A percentile compares a stretch with the other conserved stretches of the same genome.
phyloP scores from a whole-genome alignment of 139 green algal genomes.

The Chlamydomonas sp. region DNA sequence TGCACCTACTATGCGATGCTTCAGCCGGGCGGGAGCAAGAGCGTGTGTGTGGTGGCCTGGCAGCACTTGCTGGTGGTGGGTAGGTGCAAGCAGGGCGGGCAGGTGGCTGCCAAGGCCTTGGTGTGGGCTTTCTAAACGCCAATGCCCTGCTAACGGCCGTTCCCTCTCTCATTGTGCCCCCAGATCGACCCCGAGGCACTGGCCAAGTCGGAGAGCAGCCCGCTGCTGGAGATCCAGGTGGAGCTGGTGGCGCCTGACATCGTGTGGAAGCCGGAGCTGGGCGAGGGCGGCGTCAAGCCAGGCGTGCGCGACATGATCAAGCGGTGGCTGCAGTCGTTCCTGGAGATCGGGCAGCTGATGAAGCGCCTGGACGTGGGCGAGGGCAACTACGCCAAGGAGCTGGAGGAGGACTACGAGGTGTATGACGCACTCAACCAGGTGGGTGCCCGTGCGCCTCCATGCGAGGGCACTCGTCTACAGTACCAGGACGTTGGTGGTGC shows the following conservation, averaged over 20 bases:
- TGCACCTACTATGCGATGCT: too few relatives aligned
- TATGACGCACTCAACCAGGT: conserved; percentile 74
- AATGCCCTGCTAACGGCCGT: neutral
- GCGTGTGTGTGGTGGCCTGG: too few relatives aligned
- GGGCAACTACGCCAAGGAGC: conserved; percentile 88
- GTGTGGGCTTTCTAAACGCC: too few relatives aligned
- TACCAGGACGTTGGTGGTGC: neutral
- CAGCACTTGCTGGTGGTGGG: too few relatives aligned
- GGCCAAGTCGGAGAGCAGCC: conserved; percentile 65
- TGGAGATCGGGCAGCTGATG: conserved; percentile 78
- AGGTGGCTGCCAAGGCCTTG: too few relatives aligned
- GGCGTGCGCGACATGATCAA: conserved; percentile 83
- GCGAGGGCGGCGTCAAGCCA: conserved; percentile 38
- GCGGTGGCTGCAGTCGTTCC: conserved; percentile 81
- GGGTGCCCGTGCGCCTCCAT: neutral
- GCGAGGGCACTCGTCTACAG: neutral
- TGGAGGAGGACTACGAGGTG: conserved; percentile 89
- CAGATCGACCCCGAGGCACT: conserved; percentile 82
- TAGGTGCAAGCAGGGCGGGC: too few relatives aligned
- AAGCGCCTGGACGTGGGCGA: conserved; percentile 89
- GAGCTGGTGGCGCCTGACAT: conserved; percentile 83
- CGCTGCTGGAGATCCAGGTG: conserved; percentile 88
- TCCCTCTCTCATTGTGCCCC: neutral
- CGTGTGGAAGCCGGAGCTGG: conserved; percentile 86
- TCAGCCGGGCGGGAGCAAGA: too few relatives aligned